Evolutionary conservation across 768 basidiomycete genomes (phyloP).

Genomic region (Gyrodon lividus): DNA sequence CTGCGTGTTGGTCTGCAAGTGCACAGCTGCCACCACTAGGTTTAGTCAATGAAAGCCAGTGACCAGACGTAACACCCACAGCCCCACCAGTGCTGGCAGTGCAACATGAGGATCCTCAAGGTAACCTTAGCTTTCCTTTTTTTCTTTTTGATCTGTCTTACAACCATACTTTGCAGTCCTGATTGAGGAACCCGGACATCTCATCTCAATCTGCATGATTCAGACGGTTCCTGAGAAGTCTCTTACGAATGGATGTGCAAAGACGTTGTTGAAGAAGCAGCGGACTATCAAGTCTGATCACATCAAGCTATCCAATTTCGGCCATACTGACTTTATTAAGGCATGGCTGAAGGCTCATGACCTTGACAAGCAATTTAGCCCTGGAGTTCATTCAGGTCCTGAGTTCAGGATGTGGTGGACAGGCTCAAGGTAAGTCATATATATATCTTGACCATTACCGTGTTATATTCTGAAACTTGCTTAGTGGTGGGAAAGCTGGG

Average conservation of each 20-base stretch:
- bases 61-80: too few species aligned
- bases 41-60: too few species aligned
- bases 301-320: not conserved
- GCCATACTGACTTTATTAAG: slow-evolving; percentile 6
- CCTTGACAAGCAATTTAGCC: slow-evolving; percentile 14
- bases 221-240: not conserved
- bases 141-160: too few species aligned
- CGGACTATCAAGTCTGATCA: not conserved
- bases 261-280: not conserved
- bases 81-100: too few species aligned
- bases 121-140: too few species aligned
- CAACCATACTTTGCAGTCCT: too few species aligned
- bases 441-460: not conserved
- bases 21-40: too few species aligned
- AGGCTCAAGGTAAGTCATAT: slow-evolving; percentile 14
- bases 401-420: slow-evolving; percentile 23
- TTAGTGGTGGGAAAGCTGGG: slow-evolving; percentile 8
- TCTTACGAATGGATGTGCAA: not conserved
- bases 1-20: too few species aligned
- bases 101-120: too few species aligned
- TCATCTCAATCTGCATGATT: too few species aligned
- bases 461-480: not conserved
- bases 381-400: slow-evolving; percentile 19
- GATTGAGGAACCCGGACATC: too few species aligned
- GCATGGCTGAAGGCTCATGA: slow-evolving; percentile 10